These are phyloP conservation scores for Alopecurus myosuroides DNA, from an alignment of 176 grass and related monocot genomes.

Conservation along the genomic window DNA sequence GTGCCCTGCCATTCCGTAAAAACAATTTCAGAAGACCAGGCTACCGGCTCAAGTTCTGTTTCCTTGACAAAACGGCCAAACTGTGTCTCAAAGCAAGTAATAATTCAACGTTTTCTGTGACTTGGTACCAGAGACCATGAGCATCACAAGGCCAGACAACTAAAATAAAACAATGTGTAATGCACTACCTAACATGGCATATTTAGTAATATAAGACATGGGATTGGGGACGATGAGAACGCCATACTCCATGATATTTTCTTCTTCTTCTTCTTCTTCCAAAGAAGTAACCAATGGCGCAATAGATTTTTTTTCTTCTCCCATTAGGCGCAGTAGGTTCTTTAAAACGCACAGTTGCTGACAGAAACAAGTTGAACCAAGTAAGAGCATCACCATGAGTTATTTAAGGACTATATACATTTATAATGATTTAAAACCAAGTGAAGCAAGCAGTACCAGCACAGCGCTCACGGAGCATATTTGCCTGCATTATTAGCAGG, in stretches of 20 bases:
- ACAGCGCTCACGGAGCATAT: not conserved
- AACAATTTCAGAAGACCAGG: not conserved
- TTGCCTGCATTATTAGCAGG: not conserved
- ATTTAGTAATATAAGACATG: too few relatives aligned
- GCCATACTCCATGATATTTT: not conserved
- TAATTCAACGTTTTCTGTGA: not conserved
- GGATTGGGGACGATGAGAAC: not conserved
- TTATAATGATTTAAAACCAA: conserved; percentile 3
- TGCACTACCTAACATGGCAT: not conserved
- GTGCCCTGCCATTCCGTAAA: not conserved
- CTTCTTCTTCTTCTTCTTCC: not conserved
- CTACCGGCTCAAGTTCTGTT: not conserved
- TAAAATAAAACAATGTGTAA: not conserved
- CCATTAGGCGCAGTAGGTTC: not conserved
- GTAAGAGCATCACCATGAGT: not conserved
- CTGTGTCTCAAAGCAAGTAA: not conserved
- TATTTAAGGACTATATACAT: not conserved
- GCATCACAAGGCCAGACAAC: not conserved
- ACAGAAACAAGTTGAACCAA: not conserved
- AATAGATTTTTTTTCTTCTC: not conserved
- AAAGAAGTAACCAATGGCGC: not conserved
- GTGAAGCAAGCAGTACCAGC: not conserved
- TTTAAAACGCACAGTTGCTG: not conserved
- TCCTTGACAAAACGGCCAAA: not conserved
- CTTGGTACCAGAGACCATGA: not conserved